These are phyloP conservation scores for Trypanosoma vivax DNA, from an alignment of 208 protist genomes.

Conservation along the genomic window DNA sequence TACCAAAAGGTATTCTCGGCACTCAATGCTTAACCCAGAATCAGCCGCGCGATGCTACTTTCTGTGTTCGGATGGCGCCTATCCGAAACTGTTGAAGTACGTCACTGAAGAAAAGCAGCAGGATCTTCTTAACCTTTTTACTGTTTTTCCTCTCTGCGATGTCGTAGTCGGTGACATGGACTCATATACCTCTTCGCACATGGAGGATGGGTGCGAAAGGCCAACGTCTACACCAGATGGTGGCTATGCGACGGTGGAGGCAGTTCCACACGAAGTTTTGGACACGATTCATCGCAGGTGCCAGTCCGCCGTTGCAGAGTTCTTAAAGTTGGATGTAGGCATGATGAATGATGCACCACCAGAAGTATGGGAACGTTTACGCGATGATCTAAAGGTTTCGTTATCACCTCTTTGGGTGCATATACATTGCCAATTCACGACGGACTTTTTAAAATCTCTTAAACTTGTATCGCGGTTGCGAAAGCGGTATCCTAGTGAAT, in stretches of 20 bases:
- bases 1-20: slow-evolving; percentile 15
- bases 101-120: slow-evolving; percentile 1
- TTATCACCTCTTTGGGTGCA: slow-evolving; percentile 29
- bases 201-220: not conserved
- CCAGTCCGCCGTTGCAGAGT: not conserved
- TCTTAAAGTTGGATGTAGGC: not conserved
- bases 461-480: slow-evolving; percentile 34
- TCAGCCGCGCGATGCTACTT: slow-evolving; percentile 32
- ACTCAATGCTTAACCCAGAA: not conserved
- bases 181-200: not conserved
- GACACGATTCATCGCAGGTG: slow-evolving; percentile 21
- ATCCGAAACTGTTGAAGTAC: slow-evolving; percentile 29
- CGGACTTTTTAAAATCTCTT: slow-evolving; percentile 71
- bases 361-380: not conserved
- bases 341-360: not conserved
- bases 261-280: slow-evolving; percentile 31
- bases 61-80: slow-evolving; percentile 68
- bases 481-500: slow-evolving; percentile 11
- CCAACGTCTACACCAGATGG: not conserved
- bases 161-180: slow-evolving; percentile 35
- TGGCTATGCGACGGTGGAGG: slow-evolving; percentile 21
- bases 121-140: slow-evolving; percentile 1
- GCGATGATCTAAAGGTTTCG: not conserved
- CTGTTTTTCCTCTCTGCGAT: slow-evolving; percentile 25
- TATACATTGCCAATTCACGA: slow-evolving; percentile 68